Base-by-base conservation (phyloP, 2,329 filamentous ascomycete species). In the Stagonosporopsis chrysanthemi region DNA sequence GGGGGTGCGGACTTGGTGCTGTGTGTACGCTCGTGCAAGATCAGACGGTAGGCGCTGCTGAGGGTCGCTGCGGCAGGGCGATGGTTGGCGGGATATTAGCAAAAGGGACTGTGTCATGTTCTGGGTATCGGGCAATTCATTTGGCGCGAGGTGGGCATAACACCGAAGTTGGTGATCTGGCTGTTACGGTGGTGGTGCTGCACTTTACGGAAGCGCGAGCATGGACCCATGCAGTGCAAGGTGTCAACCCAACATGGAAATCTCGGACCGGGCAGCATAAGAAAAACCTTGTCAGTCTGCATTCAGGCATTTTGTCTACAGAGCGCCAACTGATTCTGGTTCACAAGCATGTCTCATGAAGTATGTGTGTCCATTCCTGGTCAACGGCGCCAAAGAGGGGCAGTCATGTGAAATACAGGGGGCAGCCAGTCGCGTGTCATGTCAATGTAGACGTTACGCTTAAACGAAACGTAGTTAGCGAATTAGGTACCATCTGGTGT, bases 101-200 rank as follows among this genome's bases (percentile, higher is more conserved):
- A 44, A 56, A 41, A 56, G 56, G 29, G 43, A 60, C 61, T 67
- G 68, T 72, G 52, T 70, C 71, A 72, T 60, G 42, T 35, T 43
- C 29, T 17, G 52, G 56, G 58, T 55, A 54, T 58, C 46, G 50
- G 54, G 44, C 45, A 41, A 46, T 35, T 38, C 24, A 45, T 61
- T 44, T 41, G 56, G 58, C 38, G 52, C 60, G 48, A 54, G 41
- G 52, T 35, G 57, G 33, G 43, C 58, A 47, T 46, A 62, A 58
- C 36, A 52, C 55, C 55, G 60, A 68, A 64, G 59, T 66, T 64
- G 68, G 66, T 70, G 69, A 74, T 72, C 66, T 73, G 72, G 64
- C 69, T 65, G 54, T 66, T 65, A 62, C 48, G 53, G 59, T 55
- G 57, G 61, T 56, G 58, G 53, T 67, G 57, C 61, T 56, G 46